Evolutionary conservation across 1,284 basidiomycete species (phyloP), one percentile per base, ranked within the genome.

Genomic region (Puccinia brachypodii): DNA sequence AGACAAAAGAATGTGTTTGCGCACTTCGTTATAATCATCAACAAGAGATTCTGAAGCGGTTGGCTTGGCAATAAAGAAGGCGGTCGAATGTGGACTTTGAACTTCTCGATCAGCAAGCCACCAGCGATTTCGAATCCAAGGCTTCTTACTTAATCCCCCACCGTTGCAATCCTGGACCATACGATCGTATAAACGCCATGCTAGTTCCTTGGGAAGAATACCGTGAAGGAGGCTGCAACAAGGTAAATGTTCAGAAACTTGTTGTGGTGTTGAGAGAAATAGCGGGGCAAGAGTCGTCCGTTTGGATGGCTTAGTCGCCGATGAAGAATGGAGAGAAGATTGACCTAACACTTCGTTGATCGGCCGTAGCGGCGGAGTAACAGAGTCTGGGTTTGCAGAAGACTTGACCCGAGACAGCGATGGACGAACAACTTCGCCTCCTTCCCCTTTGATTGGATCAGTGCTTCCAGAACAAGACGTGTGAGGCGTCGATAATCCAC

Each of bases 61-160:
- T 58, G 44, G 53, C 9, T 84, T 87, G 50, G 92, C 88, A 22
- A 90, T 89, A 86, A 91, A 94, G 86, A 94, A 94, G 0, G 91
- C 90, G 0, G 93, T 93, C n/a, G 90, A 89, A 87, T 95, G 93
- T 0, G 93, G 92, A 83, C 92, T 92, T 87, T 93, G 92, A 0
- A 94, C 94, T 33, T 93, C 83, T 25, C 91, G 89, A 84, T 94
- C 92, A 85, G 92, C 92, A 13, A 95, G 88, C 90, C 91, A 94
- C 93, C 93, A 95, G 84, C 91, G 92, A 84, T 93, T 94, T 62
- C 90, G 88, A 76, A 89, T 87, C 93, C 93, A 94, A 8, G 86
- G 85, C 74, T 40, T 36, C 31, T 62, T 73, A 8, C 25, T 58
- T 50, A 22, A 2, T 16, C 53, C 69, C 7, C 2, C 44, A 16